A percentile compares a stretch with the other conserved stretches of the same genome.
Evolutionary conservation across 441 rosid species (phyloP).

Genomic region (Populus hybrid): DNA sequence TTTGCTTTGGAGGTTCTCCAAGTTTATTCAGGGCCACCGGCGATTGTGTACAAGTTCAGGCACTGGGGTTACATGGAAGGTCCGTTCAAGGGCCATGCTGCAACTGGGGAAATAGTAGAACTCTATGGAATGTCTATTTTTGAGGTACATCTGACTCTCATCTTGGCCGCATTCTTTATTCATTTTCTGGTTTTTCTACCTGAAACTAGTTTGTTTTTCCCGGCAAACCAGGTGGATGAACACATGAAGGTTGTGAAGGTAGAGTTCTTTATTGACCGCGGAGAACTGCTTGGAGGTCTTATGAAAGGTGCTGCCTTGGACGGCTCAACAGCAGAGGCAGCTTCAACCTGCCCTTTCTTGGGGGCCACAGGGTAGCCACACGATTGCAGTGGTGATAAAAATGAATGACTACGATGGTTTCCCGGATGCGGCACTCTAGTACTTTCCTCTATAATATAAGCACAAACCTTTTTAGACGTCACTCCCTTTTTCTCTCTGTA

Average conservation of each 20-base stretch:
- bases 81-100: conserved; percentile 61
- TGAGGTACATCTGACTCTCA: conserved; percentile 22
- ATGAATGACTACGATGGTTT: background rate
- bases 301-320: conserved; percentile 29
- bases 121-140: conserved; percentile 39
- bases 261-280: conserved; percentile 45
- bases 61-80: conserved; percentile 80
- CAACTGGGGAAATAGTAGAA: conserved; percentile 54
- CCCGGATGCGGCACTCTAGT: too few species aligned
- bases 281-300: conserved; percentile 54
- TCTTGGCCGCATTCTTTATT: background rate
- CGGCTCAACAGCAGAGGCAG: conserved; percentile 17
- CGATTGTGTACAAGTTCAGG: conserved; percentile 61
- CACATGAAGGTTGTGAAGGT: conserved; percentile 46
- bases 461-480: background rate
- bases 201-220: background rate
- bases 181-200: background rate
- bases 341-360: conserved; percentile 48
- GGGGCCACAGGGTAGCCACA: conserved; percentile 32
- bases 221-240: conserved; percentile 38
- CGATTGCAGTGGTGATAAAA: background rate
- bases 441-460: background rate
- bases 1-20: conserved; percentile 59
- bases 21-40: conserved; percentile 61
- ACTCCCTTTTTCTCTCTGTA: background rate